Percentiles rank a stretch among this genome's conserved stretches.
phyloP scores from a whole-genome alignment of 805 yeast genomes.

The Soucietia sequanensis region DNA sequence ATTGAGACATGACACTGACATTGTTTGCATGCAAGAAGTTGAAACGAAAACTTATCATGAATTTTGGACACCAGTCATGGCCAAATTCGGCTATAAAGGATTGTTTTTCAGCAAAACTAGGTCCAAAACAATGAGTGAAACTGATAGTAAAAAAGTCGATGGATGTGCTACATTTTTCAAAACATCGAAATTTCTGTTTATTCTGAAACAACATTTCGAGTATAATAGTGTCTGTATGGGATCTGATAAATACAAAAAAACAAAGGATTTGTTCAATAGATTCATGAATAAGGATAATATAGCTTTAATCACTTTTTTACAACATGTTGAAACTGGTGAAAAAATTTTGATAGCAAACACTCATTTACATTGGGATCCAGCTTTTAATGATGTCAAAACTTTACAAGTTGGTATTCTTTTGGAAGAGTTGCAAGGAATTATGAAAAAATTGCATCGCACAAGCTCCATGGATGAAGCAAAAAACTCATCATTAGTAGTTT shows the following conservation, averaged over 20 bases:
- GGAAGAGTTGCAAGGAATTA: conserved; percentile 76
- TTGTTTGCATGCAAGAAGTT: conserved; percentile 93
- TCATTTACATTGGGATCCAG: conserved; percentile 98
- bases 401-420: conserved; percentile 90
- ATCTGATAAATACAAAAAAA: conserved; percentile 83
- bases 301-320: conserved; percentile 74
- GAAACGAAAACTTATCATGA: conserved; percentile 85
- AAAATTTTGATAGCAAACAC: conserved; percentile 78
- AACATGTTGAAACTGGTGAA: conserved; percentile 70
- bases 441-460: conserved; percentile 49
- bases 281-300: conserved; percentile 95
- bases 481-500: conserved; percentile 73
- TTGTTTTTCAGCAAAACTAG: conserved; percentile 84
- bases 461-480: conserved; percentile 50
- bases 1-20: conserved; percentile 61
- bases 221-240: conserved; percentile 79
- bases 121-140: conserved; percentile 82
- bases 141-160: conserved; percentile 86
- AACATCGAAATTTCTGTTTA: conserved; percentile 61
- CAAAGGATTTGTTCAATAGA: conserved; percentile 92
- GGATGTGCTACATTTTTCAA: conserved; percentile 97
- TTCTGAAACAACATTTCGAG: conserved; percentile 74
- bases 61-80: conserved; percentile 77
- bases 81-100: conserved; percentile 74
- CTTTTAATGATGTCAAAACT: conserved; percentile 91